Evolutionary conservation across 306 rosid species (phyloP).

Genomic region (Quercus ilex): DNA sequence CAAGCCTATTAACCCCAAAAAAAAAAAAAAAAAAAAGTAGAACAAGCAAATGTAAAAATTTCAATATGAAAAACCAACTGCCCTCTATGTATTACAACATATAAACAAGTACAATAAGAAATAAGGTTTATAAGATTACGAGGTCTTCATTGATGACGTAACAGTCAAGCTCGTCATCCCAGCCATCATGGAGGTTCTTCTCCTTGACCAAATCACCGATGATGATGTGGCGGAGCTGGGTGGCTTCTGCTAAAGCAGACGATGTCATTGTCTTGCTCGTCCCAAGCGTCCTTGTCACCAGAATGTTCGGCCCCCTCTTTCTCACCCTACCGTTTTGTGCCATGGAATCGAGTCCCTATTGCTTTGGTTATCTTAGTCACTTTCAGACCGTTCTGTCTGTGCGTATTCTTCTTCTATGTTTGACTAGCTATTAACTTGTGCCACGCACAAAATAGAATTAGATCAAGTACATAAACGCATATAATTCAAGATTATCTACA

Average conservation of each 20-base stretch:
- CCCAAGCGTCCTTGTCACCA: slow-evolving; percentile 87
- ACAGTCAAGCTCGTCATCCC: slow-evolving; percentile 78
- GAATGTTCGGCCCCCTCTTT: slow-evolving; percentile 59
- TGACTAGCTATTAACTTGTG: too few species aligned
- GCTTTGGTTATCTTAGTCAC: not conserved
- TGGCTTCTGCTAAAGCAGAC: slow-evolving; percentile 61
- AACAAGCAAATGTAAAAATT: not conserved
- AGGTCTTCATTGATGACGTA: slow-evolving; percentile 77
- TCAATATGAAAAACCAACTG: not conserved
- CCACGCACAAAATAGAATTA: too few species aligned
- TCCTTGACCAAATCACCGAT: slow-evolving; percentile 78
- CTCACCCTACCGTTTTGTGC: slow-evolving; percentile 32
- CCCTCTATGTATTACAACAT: not conserved
- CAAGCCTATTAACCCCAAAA: too few species aligned
- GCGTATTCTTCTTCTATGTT: not conserved
- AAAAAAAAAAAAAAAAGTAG: too few species aligned
- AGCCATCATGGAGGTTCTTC: slow-evolving; percentile 82
- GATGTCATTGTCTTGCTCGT: slow-evolving; percentile 82
- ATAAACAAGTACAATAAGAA: not conserved
- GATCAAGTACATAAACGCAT: too few species aligned
- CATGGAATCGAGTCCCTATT: slow-evolving; percentile 6
- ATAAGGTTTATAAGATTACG: slow-evolving; percentile 21
- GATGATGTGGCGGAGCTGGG: slow-evolving; percentile 59
- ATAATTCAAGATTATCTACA: too few species aligned
- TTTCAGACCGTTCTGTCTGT: not conserved